phyloP scores from a whole-genome alignment of 345 rosid genomes.

The Moricandia moricandioides region DNA sequence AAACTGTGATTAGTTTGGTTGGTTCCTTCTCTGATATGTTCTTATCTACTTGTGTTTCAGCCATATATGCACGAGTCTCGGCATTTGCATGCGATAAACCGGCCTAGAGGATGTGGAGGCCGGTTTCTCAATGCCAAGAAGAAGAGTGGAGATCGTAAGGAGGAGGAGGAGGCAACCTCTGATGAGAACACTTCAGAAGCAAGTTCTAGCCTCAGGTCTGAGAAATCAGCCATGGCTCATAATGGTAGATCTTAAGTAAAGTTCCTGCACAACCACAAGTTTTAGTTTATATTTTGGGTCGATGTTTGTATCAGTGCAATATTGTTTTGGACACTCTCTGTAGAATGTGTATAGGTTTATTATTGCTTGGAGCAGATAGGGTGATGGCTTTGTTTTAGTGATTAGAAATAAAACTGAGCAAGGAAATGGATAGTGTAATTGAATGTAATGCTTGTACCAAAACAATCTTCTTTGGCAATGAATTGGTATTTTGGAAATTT shows the following conservation, averaged over 20 bases:
- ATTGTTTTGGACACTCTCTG: background rate
- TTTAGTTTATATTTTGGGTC: constrained; percentile 9
- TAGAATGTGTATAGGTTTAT: constrained; percentile 29
- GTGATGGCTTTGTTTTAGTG: constrained; percentile 18
- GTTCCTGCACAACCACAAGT: constrained; percentile 8
- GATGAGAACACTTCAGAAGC: constrained; percentile 56
- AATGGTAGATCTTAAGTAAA: constrained; percentile 47
- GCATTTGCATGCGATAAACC: constrained; percentile 84
- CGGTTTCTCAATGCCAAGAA: constrained; percentile 86
- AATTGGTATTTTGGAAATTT: constrained; percentile 11
- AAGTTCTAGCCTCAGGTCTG: constrained; percentile 56
- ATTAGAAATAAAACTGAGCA: constrained; percentile 25
- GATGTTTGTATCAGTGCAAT: constrained; percentile 11
- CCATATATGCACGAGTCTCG: constrained; percentile 98
- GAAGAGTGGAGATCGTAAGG: constrained; percentile 47
- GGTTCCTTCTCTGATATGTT: background rate
- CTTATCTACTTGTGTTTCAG: constrained; percentile 44
- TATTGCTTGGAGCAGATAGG: constrained; percentile 23
- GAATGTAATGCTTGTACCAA: constrained; percentile 23
- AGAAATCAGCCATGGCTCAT: constrained; percentile 45
- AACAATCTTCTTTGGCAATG: constrained; percentile 10
- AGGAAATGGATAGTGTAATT: constrained; percentile 14
- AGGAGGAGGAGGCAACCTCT: constrained; percentile 43
- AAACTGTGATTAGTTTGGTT: background rate
- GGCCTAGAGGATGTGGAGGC: constrained; percentile 97